Evolutionary conservation across 169 alveolate genomes (phyloP).

Genomic region (Fabrea salina): DNA sequence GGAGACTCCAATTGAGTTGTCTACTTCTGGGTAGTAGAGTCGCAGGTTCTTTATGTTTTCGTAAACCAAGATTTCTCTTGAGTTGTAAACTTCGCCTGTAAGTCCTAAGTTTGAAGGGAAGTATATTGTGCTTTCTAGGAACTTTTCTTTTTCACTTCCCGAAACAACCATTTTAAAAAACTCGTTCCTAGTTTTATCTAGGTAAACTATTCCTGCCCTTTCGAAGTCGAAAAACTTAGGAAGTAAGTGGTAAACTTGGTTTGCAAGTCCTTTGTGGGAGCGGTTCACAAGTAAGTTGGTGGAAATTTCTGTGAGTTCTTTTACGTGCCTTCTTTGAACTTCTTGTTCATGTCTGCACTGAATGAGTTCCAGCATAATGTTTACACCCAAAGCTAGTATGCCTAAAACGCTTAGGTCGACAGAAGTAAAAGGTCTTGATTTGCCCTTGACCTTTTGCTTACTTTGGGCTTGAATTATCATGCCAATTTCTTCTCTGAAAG

Average conservation of each 20-base stretch:
- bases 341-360: not conserved
- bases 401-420: not conserved
- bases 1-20: not conserved
- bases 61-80: not conserved
- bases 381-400: not conserved
- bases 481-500: too few relatives aligned
- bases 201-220: constrained; percentile 26
- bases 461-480: constrained; percentile 23
- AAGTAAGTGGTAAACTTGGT: not conserved
- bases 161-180: not conserved
- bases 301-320: not conserved
- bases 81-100: constrained; percentile 13
- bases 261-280: not conserved
- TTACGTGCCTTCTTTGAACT: not conserved
- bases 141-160: not conserved
- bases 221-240: constrained; percentile 24
- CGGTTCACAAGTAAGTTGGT: not conserved
- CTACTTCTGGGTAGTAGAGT: constrained; percentile 8
- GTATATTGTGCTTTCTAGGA: not conserved
- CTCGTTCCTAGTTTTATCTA: not conserved
- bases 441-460: not conserved
- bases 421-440: not conserved
- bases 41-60: not conserved
- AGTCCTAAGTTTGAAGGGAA: constrained; percentile 23
- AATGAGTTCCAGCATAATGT: not conserved